phyloP scores from a whole-genome alignment of 2,329 filamentous ascomycete species.

The Trichoderma oligosporum region DNA sequence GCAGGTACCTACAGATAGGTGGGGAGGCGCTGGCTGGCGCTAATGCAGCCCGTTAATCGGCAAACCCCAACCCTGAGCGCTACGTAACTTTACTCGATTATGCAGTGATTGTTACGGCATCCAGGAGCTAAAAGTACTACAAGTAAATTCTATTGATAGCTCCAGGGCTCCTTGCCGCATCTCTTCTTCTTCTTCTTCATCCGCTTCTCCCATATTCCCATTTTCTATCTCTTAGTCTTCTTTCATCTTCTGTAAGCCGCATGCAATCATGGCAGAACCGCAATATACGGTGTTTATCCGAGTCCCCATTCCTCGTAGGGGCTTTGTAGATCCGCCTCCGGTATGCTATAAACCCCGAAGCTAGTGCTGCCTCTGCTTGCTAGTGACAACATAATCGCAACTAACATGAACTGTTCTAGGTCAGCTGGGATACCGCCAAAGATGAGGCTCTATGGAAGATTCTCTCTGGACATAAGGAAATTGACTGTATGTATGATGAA shows the following conservation, averaged over 20 bases:
- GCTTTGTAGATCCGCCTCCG: conserved; percentile 85
- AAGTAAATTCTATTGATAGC: no score
- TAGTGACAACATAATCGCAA: background rate
- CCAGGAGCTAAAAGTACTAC: no score
- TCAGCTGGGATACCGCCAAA: conserved; percentile 83
- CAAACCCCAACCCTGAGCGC: conserved; percentile 1
- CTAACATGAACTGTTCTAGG: conserved; percentile 47
- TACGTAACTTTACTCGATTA: background rate
- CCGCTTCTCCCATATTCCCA: background rate
- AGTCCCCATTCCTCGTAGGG: conserved; percentile 80
- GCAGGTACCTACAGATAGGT: conserved; percentile 3
- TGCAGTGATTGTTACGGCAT: background rate
- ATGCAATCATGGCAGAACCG: conserved; percentile 45
- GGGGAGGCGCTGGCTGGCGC: background rate
- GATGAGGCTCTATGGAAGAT: conserved; percentile 89
- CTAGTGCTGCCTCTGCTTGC: no score
- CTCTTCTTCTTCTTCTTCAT: background rate
- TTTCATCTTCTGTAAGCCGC: background rate
- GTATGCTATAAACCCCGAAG: conserved; percentile 50
- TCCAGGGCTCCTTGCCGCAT: background rate
- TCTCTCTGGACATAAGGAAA: conserved; percentile 76
- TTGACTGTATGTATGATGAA: conserved; percentile 79
- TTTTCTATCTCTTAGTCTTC: background rate
- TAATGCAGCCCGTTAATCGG: conserved; percentile 10
- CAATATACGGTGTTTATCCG: conserved; percentile 77